Conservation (phyloP, 2,329 filamentous ascomycete species). For the Penicillium sp. region DNA sequence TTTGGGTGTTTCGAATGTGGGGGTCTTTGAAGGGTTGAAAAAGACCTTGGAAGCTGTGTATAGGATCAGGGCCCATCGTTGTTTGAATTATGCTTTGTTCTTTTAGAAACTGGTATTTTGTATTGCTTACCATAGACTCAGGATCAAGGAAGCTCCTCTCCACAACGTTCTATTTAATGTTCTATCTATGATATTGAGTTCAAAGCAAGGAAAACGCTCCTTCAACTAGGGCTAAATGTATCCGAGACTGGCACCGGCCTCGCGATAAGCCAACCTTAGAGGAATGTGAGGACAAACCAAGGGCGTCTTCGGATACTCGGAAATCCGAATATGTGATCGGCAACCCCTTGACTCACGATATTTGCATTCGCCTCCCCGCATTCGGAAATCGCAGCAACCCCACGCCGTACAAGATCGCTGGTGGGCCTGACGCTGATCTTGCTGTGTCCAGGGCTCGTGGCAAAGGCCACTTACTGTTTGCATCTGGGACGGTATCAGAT, state of each 20-base stretch:
- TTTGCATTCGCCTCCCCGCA: background rate
- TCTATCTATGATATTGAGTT: background rate
- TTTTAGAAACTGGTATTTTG: background rate
- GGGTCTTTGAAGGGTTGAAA: background rate
- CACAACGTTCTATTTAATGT: background rate
- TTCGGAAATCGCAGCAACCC: conserved; percentile 1
- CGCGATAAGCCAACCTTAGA: too few species aligned
- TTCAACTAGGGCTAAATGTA: background rate
- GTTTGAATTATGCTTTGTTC: background rate
- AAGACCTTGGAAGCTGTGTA: background rate
- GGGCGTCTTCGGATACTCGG: background rate
- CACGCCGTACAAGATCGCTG: background rate
- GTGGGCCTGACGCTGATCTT: background rate
- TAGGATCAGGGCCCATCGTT: background rate
- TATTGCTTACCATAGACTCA: background rate
- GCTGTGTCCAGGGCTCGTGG: background rate
- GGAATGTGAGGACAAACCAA: background rate
- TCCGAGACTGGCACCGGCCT: too few species aligned
- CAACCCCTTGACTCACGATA: background rate
- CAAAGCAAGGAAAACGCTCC: background rate
- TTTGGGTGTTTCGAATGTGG: background rate
- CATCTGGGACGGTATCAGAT: background rate
- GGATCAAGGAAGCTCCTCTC: background rate
- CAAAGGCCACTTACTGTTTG: background rate
- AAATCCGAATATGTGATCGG: background rate